A percentile compares a stretch with the other conserved stretches of the same genome.
phyloP scores from a whole-genome alignment of 2,329 filamentous ascomycete genomes.

The Epichloe elymi region DNA sequence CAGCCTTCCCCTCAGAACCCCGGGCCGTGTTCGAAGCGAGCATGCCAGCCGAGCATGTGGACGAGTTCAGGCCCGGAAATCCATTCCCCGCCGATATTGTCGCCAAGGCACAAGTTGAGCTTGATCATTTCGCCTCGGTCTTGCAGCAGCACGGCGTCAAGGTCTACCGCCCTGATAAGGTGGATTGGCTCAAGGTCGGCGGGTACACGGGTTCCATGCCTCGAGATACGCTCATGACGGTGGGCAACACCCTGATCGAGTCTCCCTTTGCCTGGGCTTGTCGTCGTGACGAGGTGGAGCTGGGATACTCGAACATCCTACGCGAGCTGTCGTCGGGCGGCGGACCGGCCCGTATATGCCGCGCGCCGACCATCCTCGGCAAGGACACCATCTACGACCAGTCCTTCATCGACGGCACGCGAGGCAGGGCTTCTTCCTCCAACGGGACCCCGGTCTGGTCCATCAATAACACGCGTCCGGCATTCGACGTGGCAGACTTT shows the following conservation, averaged over 20 bases:
- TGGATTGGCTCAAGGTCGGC: constrained; percentile 13
- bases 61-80: constrained; percentile 10
- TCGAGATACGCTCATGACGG: constrained; percentile 18
- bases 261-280: constrained; percentile 18
- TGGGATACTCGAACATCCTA: constrained; percentile 8
- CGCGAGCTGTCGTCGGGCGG: constrained; percentile 1
- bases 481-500: constrained; percentile 22
- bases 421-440: background rate
- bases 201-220: constrained; percentile 22
- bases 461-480: constrained; percentile 20
- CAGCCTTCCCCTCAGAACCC: constrained; percentile 13
- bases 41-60: constrained; percentile 7
- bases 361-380: constrained; percentile 6
- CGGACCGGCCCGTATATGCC: constrained; percentile 5
- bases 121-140: constrained; percentile 13
- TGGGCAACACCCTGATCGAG: constrained; percentile 19
- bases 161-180: constrained; percentile 13
- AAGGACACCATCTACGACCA: constrained; percentile 12
- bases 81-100: constrained; percentile 12
- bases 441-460: constrained; percentile 10
- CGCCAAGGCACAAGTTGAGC: constrained; percentile 11
- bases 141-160: constrained; percentile 11
- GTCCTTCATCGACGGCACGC: background rate
- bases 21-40: constrained; percentile 10
- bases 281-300: constrained; percentile 13